A percentile compares a stretch with the other conserved stretches of the same genome.
phyloP scores from a whole-genome alignment of 352 stramenopile genomes.

The Lagenidium giganteum region DNA sequence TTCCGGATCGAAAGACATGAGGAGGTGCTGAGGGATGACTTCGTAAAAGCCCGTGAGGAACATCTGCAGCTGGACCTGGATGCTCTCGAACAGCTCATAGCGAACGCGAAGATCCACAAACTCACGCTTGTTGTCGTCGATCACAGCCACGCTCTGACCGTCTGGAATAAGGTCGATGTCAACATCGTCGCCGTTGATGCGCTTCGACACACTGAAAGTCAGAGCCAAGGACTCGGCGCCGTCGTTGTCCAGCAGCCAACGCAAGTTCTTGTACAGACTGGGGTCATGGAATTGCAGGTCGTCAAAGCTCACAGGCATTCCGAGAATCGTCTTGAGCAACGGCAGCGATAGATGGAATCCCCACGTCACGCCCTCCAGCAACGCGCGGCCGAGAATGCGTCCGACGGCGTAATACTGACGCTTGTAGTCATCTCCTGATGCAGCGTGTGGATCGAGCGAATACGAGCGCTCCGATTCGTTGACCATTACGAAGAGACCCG shows the following conservation, averaged over 20 bases:
- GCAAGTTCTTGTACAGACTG: constrained; percentile 41
- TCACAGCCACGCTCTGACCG: constrained; percentile 72
- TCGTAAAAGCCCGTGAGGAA: constrained; percentile 92
- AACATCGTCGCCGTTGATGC: constrained; percentile 21
- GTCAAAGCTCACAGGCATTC: constrained; percentile 90
- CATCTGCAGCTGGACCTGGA: constrained; percentile 34
- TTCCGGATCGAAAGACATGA: constrained; percentile 95
- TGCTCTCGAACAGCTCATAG: constrained; percentile 35
- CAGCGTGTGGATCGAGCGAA: constrained; percentile 26
- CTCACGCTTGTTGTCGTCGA: constrained; percentile 89
- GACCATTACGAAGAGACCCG: constrained; percentile 23
- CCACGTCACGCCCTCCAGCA: constrained; percentile 89
- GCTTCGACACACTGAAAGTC: constrained; percentile 43
- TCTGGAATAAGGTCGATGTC: constrained; percentile 44
- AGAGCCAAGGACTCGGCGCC: constrained; percentile 46
- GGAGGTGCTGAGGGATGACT: constrained; percentile 88
- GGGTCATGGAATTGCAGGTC: constrained; percentile 86
- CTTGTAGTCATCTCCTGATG: constrained; percentile 54
- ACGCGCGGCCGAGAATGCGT: constrained; percentile 46
- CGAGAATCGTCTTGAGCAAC: constrained; percentile 97
- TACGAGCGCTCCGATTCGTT: constrained; percentile 28
- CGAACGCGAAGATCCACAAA: constrained; percentile 83
- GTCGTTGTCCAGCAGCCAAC: constrained; percentile 50
- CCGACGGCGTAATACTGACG: constrained; percentile 56
- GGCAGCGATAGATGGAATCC: constrained; percentile 91